Evolutionary conservation across 2,329 filamentous ascomycete genomes (phyloP).

Genomic region (Aureobasidium vineae): DNA sequence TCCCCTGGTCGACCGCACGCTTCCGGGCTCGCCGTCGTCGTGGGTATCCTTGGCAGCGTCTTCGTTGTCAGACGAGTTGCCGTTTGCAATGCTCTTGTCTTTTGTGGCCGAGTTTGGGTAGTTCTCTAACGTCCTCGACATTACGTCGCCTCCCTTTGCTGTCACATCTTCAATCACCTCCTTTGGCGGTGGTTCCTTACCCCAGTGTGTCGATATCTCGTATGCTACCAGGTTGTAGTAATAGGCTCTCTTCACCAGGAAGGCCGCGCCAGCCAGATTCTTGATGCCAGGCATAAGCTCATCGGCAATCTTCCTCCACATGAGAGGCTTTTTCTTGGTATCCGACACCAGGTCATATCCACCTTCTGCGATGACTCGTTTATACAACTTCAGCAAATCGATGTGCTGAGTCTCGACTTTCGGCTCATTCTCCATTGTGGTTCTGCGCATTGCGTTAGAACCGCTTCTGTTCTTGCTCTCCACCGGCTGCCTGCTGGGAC

Average conservation of each 20-base stretch:
- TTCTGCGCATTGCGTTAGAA: constrained; percentile 46
- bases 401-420: constrained; percentile 75
- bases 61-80: constrained; percentile 55
- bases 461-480: not conserved
- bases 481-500: not conserved
- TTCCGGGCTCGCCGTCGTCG: constrained; percentile 51
- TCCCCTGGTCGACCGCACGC: constrained; percentile 38
- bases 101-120: constrained; percentile 55
- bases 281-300: constrained; percentile 72
- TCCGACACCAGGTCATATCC: constrained; percentile 77
- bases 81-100: constrained; percentile 50
- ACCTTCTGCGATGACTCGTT: constrained; percentile 70
- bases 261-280: constrained; percentile 79
- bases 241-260: constrained; percentile 81
- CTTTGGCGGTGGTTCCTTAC: constrained; percentile 78
- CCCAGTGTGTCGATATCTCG: constrained; percentile 75
- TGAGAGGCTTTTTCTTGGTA: constrained; percentile 71
- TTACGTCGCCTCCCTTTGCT: constrained; percentile 77
- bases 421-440: constrained; percentile 73
- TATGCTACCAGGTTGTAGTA: constrained; percentile 87
- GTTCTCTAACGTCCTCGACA: constrained; percentile 76
- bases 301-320: constrained; percentile 76
- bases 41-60: constrained; percentile 50
- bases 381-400: constrained; percentile 75
- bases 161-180: constrained; percentile 79